These are phyloP conservation scores for Berberis vulgaris DNA, from an alignment of 164 flowering plant genomes.

Conservation along the genomic window DNA sequence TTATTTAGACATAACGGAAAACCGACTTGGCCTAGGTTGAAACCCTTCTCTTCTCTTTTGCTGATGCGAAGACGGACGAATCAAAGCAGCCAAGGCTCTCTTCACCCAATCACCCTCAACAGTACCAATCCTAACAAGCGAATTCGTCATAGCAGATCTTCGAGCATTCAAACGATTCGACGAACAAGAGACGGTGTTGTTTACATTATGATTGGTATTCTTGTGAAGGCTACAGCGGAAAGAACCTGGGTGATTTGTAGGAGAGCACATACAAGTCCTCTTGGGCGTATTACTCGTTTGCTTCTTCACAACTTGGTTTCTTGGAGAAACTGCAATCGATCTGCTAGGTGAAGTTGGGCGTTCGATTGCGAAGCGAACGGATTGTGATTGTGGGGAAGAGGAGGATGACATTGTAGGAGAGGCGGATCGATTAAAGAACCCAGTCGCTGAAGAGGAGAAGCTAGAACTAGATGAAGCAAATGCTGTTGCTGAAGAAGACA, in stretches of 20 bases:
- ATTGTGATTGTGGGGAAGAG: constrained; percentile 13
- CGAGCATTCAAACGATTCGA: constrained; percentile 59
- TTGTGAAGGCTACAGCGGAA: constrained; percentile 84
- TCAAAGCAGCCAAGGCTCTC: constrained; percentile 66
- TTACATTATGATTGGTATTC: constrained; percentile 1
- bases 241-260: constrained; percentile 80
- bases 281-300: constrained; percentile 10
- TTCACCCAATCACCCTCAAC: constrained; percentile 84
- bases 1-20: constrained; percentile 59
- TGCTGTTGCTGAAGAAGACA: constrained; percentile 1
- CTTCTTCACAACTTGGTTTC: constrained; percentile 17
- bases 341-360: constrained; percentile 33
- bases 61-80: constrained; percentile 80
- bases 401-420: constrained; percentile 18
- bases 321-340: constrained; percentile 20
- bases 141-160: constrained; percentile 87
- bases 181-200: constrained; percentile 20
- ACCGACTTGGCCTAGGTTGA: constrained; percentile 65
- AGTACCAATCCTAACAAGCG: constrained; percentile 76
- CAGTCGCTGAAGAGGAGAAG: constrained; percentile 28
- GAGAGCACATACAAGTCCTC: constrained; percentile 73
- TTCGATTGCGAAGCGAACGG: constrained; percentile 26
- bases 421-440: constrained; percentile 18
- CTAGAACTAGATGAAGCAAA: too few species aligned
- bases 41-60: constrained; percentile 54